These are phyloP conservation scores for Crepidotus variabilis DNA, from an alignment of 768 basidiomycete species.

Conservation along the genomic window DNA sequence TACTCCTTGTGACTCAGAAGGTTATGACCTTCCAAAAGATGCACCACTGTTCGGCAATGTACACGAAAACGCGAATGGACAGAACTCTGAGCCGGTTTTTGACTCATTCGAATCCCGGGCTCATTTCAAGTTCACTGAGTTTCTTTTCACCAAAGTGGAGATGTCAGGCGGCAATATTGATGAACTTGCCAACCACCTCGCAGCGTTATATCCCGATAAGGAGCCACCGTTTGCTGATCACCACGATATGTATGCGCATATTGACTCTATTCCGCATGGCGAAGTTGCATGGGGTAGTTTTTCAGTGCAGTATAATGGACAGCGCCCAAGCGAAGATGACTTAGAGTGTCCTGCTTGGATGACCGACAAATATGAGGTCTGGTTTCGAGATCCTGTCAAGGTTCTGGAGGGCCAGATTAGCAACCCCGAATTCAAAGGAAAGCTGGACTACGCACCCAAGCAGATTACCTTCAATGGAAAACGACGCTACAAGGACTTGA, in stretches of 20 bases:
- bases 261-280: slow-evolving; percentile 31
- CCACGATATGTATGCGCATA: slow-evolving; percentile 26
- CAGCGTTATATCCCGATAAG: slow-evolving; percentile 6
- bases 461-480: slow-evolving; percentile 17
- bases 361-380: slow-evolving; percentile 22
- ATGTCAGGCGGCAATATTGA: slow-evolving; percentile 20
- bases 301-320: slow-evolving; percentile 21
- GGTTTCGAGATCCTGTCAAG: slow-evolving; percentile 25
- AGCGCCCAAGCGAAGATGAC: slow-evolving; percentile 7
- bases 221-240: slow-evolving; percentile 27
- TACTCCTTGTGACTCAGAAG: background rate
- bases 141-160: slow-evolving; percentile 14
- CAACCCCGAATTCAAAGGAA: slow-evolving; percentile 27
- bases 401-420: slow-evolving; percentile 25
- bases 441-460: slow-evolving; percentile 29
- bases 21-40: background rate
- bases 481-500: slow-evolving; percentile 29
- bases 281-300: slow-evolving; percentile 35
- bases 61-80: no score
- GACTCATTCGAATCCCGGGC: slow-evolving; percentile 11
- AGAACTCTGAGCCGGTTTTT: background rate
- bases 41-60: no score
- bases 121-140: slow-evolving; percentile 13
- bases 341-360: slow-evolving; percentile 29
- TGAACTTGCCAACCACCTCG: slow-evolving; percentile 21